A percentile compares a stretch with the other conserved stretches of the same genome.
Conservation (phyloP, 805 yeast species). For the Phaffomyces thermotolerans region DNA sequence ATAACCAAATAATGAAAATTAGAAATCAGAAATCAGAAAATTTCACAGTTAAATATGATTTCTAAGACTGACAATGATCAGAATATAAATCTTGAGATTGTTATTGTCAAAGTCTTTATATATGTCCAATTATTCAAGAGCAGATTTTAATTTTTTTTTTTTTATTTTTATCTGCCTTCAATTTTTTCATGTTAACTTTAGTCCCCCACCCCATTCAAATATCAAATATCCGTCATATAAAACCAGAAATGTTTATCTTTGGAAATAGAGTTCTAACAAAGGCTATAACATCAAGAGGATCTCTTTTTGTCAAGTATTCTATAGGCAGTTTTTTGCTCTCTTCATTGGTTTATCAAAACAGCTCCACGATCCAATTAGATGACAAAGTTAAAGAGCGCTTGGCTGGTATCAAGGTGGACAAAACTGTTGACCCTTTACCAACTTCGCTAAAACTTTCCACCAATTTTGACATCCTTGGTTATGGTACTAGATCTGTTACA, state of each 20-base stretch:
- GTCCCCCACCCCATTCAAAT: too few relatives aligned
- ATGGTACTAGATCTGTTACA: constrained; percentile 79
- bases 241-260: not conserved
- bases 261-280: not conserved
- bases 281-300: not conserved
- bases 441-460: constrained; percentile 23
- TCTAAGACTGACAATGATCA: too few relatives aligned
- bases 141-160: too few relatives aligned
- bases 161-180: too few relatives aligned
- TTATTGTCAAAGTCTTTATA: too few relatives aligned
- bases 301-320: not conserved
- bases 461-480: constrained; percentile 56
- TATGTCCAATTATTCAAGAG: too few relatives aligned
- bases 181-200: too few relatives aligned
- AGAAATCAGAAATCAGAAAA: too few relatives aligned
- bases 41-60: too few relatives aligned
- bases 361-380: constrained; percentile 8
- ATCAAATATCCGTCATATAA: too few relatives aligned
- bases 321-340: not conserved
- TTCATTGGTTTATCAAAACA: not conserved
- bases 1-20: too few relatives aligned
- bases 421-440: constrained; percentile 37
- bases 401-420: constrained; percentile 38
- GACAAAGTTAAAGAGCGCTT: constrained; percentile 8
- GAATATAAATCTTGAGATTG: too few relatives aligned